Base-by-base conservation (phyloP, 2,329 filamentous ascomycete genomes). In the Stemphylium beticola region DNA sequence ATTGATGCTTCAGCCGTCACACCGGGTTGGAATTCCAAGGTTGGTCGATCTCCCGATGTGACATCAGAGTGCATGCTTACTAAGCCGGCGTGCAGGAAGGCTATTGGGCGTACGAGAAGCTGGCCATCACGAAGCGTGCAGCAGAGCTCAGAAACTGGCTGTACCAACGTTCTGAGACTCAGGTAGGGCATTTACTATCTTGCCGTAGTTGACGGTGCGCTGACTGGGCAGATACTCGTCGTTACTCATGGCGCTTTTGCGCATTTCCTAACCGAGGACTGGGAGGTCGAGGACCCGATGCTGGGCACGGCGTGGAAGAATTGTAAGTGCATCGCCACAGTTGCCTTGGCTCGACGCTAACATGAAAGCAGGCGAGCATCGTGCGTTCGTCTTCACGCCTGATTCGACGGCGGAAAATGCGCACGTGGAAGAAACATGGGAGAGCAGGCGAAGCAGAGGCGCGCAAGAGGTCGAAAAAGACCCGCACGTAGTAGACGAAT, bases 221-320 rank as follows among this genome's bases (percentile, higher is more conserved):
- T 58, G 77, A 77, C 64, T 67, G 60, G 9, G 67, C 84, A 93
- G 64, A 84, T 96, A 24, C 85, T 88, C 0, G 81, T 92, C 2
- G 91, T 96, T 7, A 89, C 91, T 3, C 92, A 96, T 67, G 92
- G 92, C 1, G 90, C 89, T 1, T 90, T 93, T 64, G 72, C 96
- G 66, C 92, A 96, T 73, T 96, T 91, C 67, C 78, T 96, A 59
- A 95, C 91, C 0, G 85, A 92, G 62, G 92, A 96, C 67, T 96
- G 87, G 85, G 60, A 69, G 36, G 68, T 68, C 11, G 61, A 55
- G 11, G 65, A 73, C 41, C 65, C 69, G 1, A 68, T 72, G 67
- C 64, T 56, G 1, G 59, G 65, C 29, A 73, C 65, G 11, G 67
- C 71, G 20, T 75, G 69, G 53, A 49, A 62, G 10, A 74, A 75